A percentile compares a stretch with the other conserved stretches of the same genome.
These are phyloP conservation scores for Oryza australiensis DNA, from an alignment of 176 grass and related monocot genomes.

Conservation along the genomic window DNA sequence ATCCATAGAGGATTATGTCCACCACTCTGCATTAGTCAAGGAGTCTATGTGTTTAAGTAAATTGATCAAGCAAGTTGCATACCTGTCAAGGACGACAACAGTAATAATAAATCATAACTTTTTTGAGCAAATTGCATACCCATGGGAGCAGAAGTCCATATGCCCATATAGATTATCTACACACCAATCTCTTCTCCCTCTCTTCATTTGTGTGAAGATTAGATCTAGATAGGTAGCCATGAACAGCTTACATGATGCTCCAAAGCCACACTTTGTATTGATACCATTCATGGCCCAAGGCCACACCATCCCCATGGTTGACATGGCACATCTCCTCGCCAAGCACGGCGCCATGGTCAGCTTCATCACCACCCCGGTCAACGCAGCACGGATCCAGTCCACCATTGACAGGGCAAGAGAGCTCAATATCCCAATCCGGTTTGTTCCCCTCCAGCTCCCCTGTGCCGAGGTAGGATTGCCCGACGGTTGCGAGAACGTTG, in stretches of 20 bases:
- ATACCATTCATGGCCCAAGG: conserved; percentile 64
- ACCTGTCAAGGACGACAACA: no score
- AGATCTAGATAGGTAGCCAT: conserved; percentile 23
- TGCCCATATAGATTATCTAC: neutral
- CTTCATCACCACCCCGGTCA: conserved; percentile 50
- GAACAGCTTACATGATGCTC: conserved; percentile 12
- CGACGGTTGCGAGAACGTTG: conserved; percentile 36
- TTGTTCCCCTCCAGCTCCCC: conserved; percentile 46
- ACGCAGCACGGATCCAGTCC: conserved; percentile 40
- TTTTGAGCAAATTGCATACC: conserved; percentile 2
- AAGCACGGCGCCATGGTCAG: conserved; percentile 31
- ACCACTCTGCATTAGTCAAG: neutral
- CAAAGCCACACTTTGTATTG: conserved; percentile 48
- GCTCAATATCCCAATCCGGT: conserved; percentile 41
- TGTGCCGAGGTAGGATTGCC: conserved; percentile 45
- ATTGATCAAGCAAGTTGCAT: neutral
- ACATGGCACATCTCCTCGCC: conserved; percentile 60
- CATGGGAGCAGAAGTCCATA: neutral
- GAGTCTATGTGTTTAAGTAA: conserved; percentile 6
- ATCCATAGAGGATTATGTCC: neutral
- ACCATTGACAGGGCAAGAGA: conserved; percentile 30
- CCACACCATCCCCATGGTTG: conserved; percentile 57
- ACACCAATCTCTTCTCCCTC: neutral
- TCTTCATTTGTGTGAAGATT: neutral
- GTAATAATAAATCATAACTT: no score